Base-by-base conservation (phyloP, 2,329 filamentous ascomycete genomes). In the Podosphaera aphanis region DNA sequence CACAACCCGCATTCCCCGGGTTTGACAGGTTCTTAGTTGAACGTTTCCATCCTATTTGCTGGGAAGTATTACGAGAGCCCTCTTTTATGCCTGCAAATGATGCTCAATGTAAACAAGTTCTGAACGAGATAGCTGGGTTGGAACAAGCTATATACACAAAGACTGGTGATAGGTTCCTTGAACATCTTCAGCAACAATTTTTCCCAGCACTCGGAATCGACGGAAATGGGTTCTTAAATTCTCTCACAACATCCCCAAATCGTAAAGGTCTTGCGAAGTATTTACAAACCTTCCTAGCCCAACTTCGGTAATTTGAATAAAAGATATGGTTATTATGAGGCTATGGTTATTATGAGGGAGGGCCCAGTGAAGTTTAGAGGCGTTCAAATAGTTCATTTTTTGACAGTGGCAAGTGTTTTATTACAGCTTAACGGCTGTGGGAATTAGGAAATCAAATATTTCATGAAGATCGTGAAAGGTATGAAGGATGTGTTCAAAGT, bases 21-120 rank as follows among this genome's bases (percentile, higher is more conserved):
- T 98, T 98, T 59, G 85, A 93, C 54, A 72, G 74, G 47, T 95
- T 93, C 63, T 80, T 93, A 62, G 81, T 95, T 48, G 75, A 82
- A 38, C 74, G 81, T 19, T 93, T 98, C 64, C 88, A 93, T 48
- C 73, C 82, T 0, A 70, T 92, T 6, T 86, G 82, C 60, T 98
- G 90, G 90, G 80, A 83, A 36, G 77, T 95, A 5, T 74, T 93
- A 31, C 75, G 74, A 35, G 80, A 86, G 39, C 69, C 79, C 5
- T 71, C 71, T 18, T 94, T 95, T 68, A 80, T 80, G 51, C 75
- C 83, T 1, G 77, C 77, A 51, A 63, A 66, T 46, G 90, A 98
- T 59, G 85, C 86, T 1, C 85, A 93, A 64, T 82, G 82, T 29
- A 82, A 81, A 59, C 80, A 86, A 61, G 82, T 94, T 1, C 71